A percentile compares a stretch with the other conserved stretches of the same genome.
These are phyloP conservation scores for Thalassiosira profunda DNA, from an alignment of 108 stramenopile genomes.

Conservation along the genomic window DNA sequence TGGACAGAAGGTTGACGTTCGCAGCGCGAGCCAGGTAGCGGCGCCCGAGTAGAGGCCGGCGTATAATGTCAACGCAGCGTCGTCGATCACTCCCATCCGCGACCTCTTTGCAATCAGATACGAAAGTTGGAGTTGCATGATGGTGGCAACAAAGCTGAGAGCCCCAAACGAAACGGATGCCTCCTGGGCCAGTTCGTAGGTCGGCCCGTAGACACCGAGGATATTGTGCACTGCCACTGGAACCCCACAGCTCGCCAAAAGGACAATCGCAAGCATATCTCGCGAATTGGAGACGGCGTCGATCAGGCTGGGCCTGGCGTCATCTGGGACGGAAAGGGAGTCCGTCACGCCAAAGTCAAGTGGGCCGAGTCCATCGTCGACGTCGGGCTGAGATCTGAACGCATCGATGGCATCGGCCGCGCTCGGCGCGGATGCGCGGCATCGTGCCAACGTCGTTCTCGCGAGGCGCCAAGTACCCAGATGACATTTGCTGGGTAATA, in stretches of 20 bases:
- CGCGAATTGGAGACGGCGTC: conserved; percentile 15
- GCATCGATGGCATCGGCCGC: no score
- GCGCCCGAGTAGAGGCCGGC: conserved; percentile 23
- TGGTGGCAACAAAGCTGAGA: not conserved
- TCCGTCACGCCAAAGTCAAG: conserved; percentile 20
- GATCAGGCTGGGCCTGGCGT: conserved; percentile 1
- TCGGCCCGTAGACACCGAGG: conserved; percentile 4
- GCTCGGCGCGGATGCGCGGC: no score
- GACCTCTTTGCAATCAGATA: not conserved
- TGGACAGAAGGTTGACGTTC: conserved; percentile 28
- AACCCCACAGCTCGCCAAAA: conserved; percentile 7
- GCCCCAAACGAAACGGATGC: conserved; percentile 5
- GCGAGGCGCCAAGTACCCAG: no score
- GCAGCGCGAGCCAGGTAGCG: conserved; percentile 33
- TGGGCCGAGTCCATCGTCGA: conserved; percentile 1
- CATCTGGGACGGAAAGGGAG: not conserved
- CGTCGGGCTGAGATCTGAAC: not conserved
- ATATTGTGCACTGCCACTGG: conserved; percentile 10
- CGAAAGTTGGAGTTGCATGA: conserved; percentile 1
- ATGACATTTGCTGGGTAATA: no score
- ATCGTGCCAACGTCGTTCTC: no score
- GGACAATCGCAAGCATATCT: conserved; percentile 1
- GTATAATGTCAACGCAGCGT: conserved; percentile 20
- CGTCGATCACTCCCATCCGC: conserved; percentile 29
- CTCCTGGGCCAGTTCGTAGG: not conserved